Percentiles rank a stretch among this genome's conserved stretches.
These are phyloP conservation scores for Phytophthora pistaciae DNA, from an alignment of 352 stramenopile species.

Conservation along the genomic window DNA sequence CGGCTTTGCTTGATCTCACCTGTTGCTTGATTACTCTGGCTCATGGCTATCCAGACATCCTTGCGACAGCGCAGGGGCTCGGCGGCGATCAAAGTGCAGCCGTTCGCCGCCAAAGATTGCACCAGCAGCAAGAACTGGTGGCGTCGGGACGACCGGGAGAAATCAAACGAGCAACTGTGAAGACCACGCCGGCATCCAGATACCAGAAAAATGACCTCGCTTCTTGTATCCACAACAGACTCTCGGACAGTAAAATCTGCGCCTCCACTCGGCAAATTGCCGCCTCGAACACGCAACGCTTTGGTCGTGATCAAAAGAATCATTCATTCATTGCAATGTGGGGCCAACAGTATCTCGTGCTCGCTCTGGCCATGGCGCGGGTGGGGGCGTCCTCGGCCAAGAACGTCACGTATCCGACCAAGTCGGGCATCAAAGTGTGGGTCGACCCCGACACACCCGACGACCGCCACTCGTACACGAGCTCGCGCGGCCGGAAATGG, in stretches of 20 bases:
- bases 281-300: constrained; percentile 2
- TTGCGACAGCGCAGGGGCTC: background rate
- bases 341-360: background rate
- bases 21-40: background rate
- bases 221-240: background rate
- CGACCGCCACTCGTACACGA: constrained; percentile 39
- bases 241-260: background rate
- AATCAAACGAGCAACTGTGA: background rate
- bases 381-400: constrained; percentile 7
- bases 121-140: background rate
- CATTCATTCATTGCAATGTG: background rate
- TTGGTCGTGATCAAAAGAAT: background rate
- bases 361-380: background rate
- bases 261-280: constrained; percentile 20
- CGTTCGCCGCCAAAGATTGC: background rate
- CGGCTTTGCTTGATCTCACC: background rate
- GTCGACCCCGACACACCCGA: constrained; percentile 58
- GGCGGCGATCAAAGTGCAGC: no score
- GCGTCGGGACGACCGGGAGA: background rate
- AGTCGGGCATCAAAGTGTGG: constrained; percentile 56
- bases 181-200: no score
- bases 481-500: constrained; percentile 49
- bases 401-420: constrained; percentile 35
- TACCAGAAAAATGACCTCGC: no score
- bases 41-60: background rate